Conservation (phyloP, 768 basidiomycete genomes). For the Boletus vermiculosoides region DNA sequence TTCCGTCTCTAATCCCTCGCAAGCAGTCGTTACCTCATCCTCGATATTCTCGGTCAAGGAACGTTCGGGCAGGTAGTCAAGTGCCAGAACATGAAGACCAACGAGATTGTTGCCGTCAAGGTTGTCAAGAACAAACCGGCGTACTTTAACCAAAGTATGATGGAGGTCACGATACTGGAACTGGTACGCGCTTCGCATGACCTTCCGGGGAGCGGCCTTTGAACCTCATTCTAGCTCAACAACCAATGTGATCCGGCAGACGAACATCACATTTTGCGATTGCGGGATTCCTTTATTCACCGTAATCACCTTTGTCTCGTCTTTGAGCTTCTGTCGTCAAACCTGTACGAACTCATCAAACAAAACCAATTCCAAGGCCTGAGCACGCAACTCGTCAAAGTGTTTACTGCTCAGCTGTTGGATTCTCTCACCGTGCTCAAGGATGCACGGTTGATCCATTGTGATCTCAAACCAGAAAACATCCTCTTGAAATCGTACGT, state of each 20-base stretch:
- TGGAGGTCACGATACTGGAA: slow-evolving; percentile 98
- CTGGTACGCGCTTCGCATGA: slow-evolving; percentile 58
- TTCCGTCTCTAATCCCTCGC: slow-evolving; percentile 13
- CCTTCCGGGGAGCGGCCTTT: not conserved
- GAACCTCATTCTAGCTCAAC: slow-evolving; percentile 66
- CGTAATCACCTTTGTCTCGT: slow-evolving; percentile 95
- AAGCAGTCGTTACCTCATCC: slow-evolving; percentile 80
- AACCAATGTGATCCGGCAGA: slow-evolving; percentile 91
- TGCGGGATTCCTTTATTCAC: slow-evolving; percentile 96
- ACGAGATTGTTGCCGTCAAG: slow-evolving; percentile 98
- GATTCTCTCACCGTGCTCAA: slow-evolving; percentile 92
- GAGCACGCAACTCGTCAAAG: slow-evolving; percentile 95
- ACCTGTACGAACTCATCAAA: slow-evolving; percentile 99
- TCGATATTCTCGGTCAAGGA: slow-evolving; percentile 97
- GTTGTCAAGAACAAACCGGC: slow-evolving; percentile 99
- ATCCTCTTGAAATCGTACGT: slow-evolving; percentile 91
- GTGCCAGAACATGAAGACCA: slow-evolving; percentile 99
- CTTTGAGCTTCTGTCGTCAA: slow-evolving; percentile 94
- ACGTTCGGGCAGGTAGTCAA: slow-evolving; percentile 99
- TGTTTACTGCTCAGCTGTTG: slow-evolving; percentile 94
- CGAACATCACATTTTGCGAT: slow-evolving; percentile 93
- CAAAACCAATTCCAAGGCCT: slow-evolving; percentile 99
- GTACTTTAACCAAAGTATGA: slow-evolving; percentile 99
- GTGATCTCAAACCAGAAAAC: slow-evolving; percentile 98
- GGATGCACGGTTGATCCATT: slow-evolving; percentile 94